Evolutionary conservation across 306 rosid species (phyloP), one percentile per base, ranked within the genome.

Genomic region (Prunus armeniaca): DNA sequence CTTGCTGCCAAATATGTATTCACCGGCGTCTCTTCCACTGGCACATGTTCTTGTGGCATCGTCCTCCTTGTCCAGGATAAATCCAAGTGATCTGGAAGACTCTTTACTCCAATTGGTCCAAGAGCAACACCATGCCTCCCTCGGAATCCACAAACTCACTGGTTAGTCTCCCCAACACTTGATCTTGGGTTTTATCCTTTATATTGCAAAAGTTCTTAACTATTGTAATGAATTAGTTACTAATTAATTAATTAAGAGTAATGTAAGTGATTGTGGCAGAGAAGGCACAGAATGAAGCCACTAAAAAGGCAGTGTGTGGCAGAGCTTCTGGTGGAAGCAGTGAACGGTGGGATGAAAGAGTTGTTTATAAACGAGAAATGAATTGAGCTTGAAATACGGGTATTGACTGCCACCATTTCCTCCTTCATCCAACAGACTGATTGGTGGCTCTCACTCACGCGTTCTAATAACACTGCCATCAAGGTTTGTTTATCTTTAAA

Each of bases 391-490:
- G 97, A 91, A 82, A 89, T 82, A 85, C 86, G 92, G 84, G 69
- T 86, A 24, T 76, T 89, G 24, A 81, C 92, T 34, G 49, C 73
- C 46, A 78, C 90, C 5, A 86, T 91, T 68, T 10, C 91, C 0
- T 83, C 86, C 19, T 91, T 88, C 80, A 84, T 76, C 73, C 89
- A 89, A 75, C 93, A 90, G 80, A 87, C 90, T n/a, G 97, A 91
- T 84, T 90, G 90, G 12, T 90, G 96, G 96, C 94, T 91, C 62
- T 61, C 85, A 22, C 71, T 90, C 22, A 80, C 96, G 60, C 92
- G 77, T 77, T 79, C 91, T 70, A 67, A 91, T 14, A 93, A 93
- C 82, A 78, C 87, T 12, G 92, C 93, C 46, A 84, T 93, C 55
- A 93, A 91, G 97, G 97, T 88, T 65, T 1, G 0, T 12, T 56